Percentiles rank a stretch among this genome's conserved stretches.
Conservation (phyloP, 805 yeast species). For the Pichia cephalocereana region DNA sequence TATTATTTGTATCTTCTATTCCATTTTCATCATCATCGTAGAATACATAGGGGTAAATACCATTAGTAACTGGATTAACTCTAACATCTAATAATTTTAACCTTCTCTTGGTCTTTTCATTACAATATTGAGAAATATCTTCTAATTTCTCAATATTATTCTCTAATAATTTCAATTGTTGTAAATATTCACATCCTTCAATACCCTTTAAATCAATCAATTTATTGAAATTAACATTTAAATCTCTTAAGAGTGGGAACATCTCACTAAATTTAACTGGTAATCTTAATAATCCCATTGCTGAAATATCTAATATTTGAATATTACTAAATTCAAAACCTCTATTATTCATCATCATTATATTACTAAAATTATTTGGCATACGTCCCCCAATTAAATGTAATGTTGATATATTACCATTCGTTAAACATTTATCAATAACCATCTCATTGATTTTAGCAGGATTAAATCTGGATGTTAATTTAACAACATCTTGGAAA, state of each 20-base stretch:
- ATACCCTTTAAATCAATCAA: conserved; percentile 29
- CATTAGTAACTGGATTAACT: conserved; percentile 38
- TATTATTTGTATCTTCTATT: conserved; percentile 2
- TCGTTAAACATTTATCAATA: conserved; percentile 11
- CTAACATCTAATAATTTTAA: conserved; percentile 37
- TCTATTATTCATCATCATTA: neutral
- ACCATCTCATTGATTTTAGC: conserved; percentile 16
- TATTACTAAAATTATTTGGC: conserved; percentile 7
- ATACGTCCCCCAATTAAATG: conserved; percentile 26
- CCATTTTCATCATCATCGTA: conserved; percentile 28
- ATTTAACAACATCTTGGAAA: conserved; percentile 30
- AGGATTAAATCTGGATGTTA: conserved; percentile 30
- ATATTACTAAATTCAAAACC: conserved; percentile 25
- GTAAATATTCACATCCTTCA: conserved; percentile 26
- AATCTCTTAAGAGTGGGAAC: conserved; percentile 39
- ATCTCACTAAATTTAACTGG: conserved; percentile 29
- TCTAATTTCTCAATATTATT: conserved; percentile 31
- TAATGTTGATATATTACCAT: conserved; percentile 24
- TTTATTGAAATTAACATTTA: conserved; percentile 43
- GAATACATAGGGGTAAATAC: conserved; percentile 45
- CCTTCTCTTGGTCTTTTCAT: conserved; percentile 20
- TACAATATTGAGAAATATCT: conserved; percentile 26
- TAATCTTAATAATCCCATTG: conserved; percentile 32
- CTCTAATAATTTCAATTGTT: conserved; percentile 35
- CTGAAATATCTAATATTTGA: conserved; percentile 32